Conservation (phyloP, 129 eudicot genomes). For the Calendula officinalis region DNA sequence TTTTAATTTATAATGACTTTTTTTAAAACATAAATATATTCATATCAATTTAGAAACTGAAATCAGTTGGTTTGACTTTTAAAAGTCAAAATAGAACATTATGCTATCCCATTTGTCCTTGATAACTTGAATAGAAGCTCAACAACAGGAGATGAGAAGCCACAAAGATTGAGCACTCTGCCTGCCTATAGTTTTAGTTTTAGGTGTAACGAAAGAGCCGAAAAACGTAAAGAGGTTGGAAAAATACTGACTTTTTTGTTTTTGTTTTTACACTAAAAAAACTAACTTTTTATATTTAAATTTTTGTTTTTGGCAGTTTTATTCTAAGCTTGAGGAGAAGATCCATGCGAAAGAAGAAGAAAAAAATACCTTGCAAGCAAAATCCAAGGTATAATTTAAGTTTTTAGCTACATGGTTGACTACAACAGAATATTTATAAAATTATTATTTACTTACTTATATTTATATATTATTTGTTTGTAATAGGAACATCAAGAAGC, state of each 20-base stretch:
- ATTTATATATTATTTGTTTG: background rate
- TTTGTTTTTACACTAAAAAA: background rate
- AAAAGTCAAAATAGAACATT: slow-evolving; percentile 8
- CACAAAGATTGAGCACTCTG: slow-evolving; percentile 52
- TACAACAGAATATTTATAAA: background rate
- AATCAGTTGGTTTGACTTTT: background rate
- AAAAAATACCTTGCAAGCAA: slow-evolving; percentile 66
- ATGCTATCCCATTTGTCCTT: slow-evolving; percentile 39
- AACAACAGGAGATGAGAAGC: slow-evolving; percentile 48
- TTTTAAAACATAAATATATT: background rate
- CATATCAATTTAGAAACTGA: background rate
- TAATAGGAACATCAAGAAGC: slow-evolving; percentile 89
- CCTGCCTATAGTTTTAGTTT: slow-evolving; percentile 76
- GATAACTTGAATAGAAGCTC: slow-evolving; percentile 53
- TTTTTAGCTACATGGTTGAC: background rate
- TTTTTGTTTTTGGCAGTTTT: slow-evolving; percentile 44
- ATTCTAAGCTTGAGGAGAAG: slow-evolving; percentile 87
- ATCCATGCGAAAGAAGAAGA: slow-evolving; percentile 85
- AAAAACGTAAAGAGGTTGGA: slow-evolving; percentile 47
- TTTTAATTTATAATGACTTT: background rate
- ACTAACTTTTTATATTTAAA: background rate
- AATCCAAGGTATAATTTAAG: slow-evolving; percentile 49
- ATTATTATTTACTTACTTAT: background rate
- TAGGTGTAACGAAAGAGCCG: slow-evolving; percentile 84
- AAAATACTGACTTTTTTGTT: background rate